A percentile compares a stretch with the other conserved stretches of the same genome.
Evolutionary conservation across 2,329 filamentous ascomycete species (phyloP).

Genomic region (Rhynchosporium graminicola): DNA sequence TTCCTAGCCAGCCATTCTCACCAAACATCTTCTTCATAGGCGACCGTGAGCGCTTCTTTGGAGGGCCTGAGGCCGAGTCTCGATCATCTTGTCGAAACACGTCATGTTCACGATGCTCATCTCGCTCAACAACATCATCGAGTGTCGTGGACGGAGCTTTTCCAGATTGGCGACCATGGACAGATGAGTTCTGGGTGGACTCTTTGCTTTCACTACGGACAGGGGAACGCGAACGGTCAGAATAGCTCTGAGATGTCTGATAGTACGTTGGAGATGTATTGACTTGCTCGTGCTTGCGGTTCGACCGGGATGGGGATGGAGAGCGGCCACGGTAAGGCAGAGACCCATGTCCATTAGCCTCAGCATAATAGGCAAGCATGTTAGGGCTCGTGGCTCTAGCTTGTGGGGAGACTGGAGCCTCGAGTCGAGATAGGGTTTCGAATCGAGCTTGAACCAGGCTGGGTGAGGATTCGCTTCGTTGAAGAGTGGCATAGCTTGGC

Average conservation of each 20-base stretch:
- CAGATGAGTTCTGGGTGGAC: conserved; percentile 4
- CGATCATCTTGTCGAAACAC: background rate
- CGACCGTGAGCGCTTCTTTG: conserved; percentile 37
- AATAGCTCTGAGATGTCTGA: conserved; percentile 9
- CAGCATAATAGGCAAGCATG: conserved; percentile 14
- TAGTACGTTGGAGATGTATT: conserved; percentile 11
- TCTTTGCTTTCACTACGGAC: conserved; percentile 6
- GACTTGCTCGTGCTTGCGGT: conserved; percentile 12
- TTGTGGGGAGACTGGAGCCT: background rate
- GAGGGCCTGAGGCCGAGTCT: conserved; percentile 14
- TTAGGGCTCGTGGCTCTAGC: conserved; percentile 18
- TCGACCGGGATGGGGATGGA: conserved; percentile 4
- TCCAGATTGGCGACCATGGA: conserved; percentile 20
- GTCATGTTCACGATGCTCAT: conserved; percentile 22
- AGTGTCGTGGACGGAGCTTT: conserved; percentile 28
- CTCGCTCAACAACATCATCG: conserved; percentile 28
- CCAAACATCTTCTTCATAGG: conserved; percentile 42
- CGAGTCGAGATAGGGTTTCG: background rate
- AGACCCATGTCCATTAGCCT: conserved; percentile 10
- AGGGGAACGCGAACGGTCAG: conserved; percentile 1
- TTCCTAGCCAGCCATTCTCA: conserved; percentile 39
- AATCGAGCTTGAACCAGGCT: conserved; percentile 20
- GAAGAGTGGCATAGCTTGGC: conserved; percentile 16
- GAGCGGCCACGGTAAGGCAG: conserved; percentile 19
- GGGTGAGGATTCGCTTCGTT: conserved; percentile 34